phyloP scores from a whole-genome alignment of 805 yeast genomes.

The Saccharomyces mikatae region DNA sequence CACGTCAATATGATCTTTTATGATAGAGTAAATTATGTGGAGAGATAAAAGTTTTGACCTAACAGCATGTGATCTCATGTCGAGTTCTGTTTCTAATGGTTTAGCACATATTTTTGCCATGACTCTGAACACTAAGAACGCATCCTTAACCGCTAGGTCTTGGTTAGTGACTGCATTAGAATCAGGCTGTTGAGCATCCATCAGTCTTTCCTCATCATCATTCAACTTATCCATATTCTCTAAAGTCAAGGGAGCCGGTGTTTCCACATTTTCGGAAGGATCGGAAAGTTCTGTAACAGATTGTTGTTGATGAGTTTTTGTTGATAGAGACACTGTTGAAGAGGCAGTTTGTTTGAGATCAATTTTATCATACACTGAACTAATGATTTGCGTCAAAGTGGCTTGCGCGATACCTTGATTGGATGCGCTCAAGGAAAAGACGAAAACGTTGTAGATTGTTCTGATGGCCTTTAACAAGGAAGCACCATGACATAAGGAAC shows the following conservation, averaged over 20 bases:
- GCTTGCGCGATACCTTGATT: constrained; percentile 96
- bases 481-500: constrained; percentile 75
- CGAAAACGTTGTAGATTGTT: constrained; percentile 87
- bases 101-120: constrained; percentile 90
- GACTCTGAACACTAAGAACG: constrained; percentile 85
- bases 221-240: constrained; percentile 50
- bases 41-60: constrained; percentile 84
- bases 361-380: constrained; percentile 69
- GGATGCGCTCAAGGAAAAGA: constrained; percentile 68
- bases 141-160: constrained; percentile 76
- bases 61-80: constrained; percentile 85
- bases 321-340: constrained; percentile 1
- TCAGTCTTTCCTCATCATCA: constrained; percentile 48
- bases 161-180: constrained; percentile 31
- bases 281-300: constrained; percentile 11
- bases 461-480: constrained; percentile 82
- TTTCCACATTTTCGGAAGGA: constrained; percentile 25
- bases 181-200: constrained; percentile 33
- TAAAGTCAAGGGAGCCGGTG: constrained; percentile 41
- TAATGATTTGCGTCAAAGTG: constrained; percentile 81
- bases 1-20: constrained; percentile 77
- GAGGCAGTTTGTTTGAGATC: constrained; percentile 18
- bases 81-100: constrained; percentile 67
- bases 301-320: constrained; percentile 23
- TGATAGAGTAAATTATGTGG: constrained; percentile 77